Base-by-base conservation (phyloP, 768 basidiomycete species). In the Candolleomyces aberdarensis region DNA sequence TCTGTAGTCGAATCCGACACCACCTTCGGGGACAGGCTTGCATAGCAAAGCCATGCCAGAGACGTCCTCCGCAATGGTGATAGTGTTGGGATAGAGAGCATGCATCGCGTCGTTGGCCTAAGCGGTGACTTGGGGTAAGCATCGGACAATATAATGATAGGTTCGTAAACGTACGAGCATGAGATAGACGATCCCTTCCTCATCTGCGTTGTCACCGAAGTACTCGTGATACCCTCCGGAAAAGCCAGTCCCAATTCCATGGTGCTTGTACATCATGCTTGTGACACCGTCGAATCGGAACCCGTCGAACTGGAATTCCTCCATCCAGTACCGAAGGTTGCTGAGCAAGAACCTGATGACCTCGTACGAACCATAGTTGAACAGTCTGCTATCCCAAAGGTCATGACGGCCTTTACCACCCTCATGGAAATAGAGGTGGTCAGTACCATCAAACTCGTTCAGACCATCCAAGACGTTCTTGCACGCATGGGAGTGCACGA, bases 261-360 rank as follows among this genome's bases (percentile, higher is more conserved):
- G 97, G 70, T 99, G 97, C 56, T 85, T 77, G 76, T 98, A 99
- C 94, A 99, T 96, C 96, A 98, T 98, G 70, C 94, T 96, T 3
- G 97, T 99, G 52, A 99, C 97, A 29, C 97, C 97, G 66, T 99
- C 97, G 71, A 99, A 99, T 47, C 97, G 80, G 85, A 98, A 99
- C 11, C 97, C 97, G 68, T 98, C 97, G 72, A 99, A 98, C 66
- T 84, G 84, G 75, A 91, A 99, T 70, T 93, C 91, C 61, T 99
- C 96, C 75, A 98, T 85, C 80, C 88, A 99, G 80, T 88, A 99
- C 20, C 96, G 86, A 50, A 98, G 76, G 72, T 99, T 99, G 71
- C 94, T 96, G 65, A 98, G 78, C 59, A 99, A 78, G 82, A 99
- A 99, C 22, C 97, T 83, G 36, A 98, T 74, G 36, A 98, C 97